phyloP scores from a whole-genome alignment of 2,329 filamentous ascomycete species.

The Aureobasidium leucospermi region DNA sequence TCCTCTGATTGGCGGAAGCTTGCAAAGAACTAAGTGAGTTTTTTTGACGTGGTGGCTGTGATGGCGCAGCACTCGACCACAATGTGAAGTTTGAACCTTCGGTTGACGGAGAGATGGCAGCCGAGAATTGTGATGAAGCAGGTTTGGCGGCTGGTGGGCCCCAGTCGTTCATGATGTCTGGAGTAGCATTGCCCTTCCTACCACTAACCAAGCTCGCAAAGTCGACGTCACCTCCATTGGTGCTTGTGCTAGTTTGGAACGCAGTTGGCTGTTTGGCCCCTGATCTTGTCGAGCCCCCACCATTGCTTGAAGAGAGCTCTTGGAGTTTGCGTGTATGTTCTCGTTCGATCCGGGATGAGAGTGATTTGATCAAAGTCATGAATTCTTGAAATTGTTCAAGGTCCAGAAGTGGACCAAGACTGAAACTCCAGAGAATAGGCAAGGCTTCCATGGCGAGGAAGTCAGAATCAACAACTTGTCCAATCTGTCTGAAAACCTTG shows the following conservation, averaged over 20 bases:
- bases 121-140: constrained; percentile 24
- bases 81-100: constrained; percentile 37
- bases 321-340: constrained; percentile 86
- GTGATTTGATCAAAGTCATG: constrained; percentile 76
- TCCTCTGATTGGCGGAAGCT: constrained; percentile 18
- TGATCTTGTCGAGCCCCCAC: constrained; percentile 24
- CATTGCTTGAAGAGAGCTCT: constrained; percentile 60
- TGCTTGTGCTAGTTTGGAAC: constrained; percentile 18
- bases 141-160: constrained; percentile 28
- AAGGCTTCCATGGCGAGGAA: constrained; percentile 89
- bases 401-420: constrained; percentile 79
- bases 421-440: constrained; percentile 86
- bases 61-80: constrained; percentile 27
- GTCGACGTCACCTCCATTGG: constrained; percentile 57
- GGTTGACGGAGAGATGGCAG: constrained; percentile 14
- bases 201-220: constrained; percentile 90
- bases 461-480: constrained; percentile 73
- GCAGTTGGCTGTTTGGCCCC: constrained; percentile 53
- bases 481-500: constrained; percentile 76
- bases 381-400: constrained; percentile 79
- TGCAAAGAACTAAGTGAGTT: constrained; percentile 13
- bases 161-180: constrained; percentile 39
- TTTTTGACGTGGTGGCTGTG: background rate
- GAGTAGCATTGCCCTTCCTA: constrained; percentile 36
- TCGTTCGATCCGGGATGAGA: constrained; percentile 74